Percentiles rank a stretch among this genome's conserved stretches.
Conservation (phyloP, 345 rosid species). For the Linum lewisii region DNA sequence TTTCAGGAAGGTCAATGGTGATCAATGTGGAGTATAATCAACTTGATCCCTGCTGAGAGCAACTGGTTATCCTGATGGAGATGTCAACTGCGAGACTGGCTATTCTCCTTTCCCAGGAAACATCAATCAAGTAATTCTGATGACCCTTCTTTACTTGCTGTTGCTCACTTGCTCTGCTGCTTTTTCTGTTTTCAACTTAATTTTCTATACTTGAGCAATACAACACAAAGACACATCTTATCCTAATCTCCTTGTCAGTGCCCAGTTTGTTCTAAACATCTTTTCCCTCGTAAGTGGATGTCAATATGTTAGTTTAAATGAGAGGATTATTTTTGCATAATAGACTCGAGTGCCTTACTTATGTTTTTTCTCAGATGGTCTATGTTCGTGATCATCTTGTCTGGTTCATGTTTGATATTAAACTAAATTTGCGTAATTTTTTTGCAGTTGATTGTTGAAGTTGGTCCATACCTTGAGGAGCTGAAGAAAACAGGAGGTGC, state of each 20-base stretch:
- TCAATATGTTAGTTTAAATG: too few relatives aligned
- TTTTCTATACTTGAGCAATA: too few relatives aligned
- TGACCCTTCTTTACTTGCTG: neutral
- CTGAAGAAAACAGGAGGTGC: constrained; percentile 82
- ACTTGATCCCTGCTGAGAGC: constrained; percentile 97
- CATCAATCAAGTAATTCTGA: constrained; percentile 73
- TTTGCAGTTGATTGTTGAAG: constrained; percentile 72
- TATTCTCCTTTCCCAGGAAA: constrained; percentile 97
- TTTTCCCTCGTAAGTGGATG: too few relatives aligned
- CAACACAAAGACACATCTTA: too few relatives aligned
- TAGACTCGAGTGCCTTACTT: too few relatives aligned
- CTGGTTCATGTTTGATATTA: too few relatives aligned
- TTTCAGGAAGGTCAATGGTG: constrained; percentile 85
- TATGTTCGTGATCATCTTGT: too few relatives aligned
- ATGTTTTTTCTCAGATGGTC: too few relatives aligned
- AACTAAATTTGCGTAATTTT: constrained; percentile 5
- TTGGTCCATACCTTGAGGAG: constrained; percentile 78
- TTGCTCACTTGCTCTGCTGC: neutral
- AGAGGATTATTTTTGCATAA: too few relatives aligned
- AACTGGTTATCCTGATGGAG: constrained; percentile 76
- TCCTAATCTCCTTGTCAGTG: too few relatives aligned
- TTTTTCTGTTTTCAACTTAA: neutral
- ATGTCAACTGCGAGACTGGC: constrained; percentile 84
- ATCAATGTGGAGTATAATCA: constrained; percentile 98
- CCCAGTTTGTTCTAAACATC: too few relatives aligned